Evolutionary conservation across 2,329 filamentous ascomycete species (phyloP), one percentile per base, ranked within the genome.

Genomic region (Aspergillus versicolor): DNA sequence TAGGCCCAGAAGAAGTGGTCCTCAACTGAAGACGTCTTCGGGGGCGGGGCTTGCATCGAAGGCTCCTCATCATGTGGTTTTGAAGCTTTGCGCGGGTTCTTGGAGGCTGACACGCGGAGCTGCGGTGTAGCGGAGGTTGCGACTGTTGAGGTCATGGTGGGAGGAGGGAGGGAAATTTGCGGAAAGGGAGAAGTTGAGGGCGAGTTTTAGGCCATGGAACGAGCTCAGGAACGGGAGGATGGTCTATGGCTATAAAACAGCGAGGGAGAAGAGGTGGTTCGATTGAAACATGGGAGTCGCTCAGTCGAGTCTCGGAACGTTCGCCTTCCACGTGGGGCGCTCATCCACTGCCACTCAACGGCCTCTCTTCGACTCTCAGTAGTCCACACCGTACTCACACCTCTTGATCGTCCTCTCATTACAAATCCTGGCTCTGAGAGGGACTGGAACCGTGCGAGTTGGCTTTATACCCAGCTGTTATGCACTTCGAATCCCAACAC

Each of bases 1-100:
- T 99, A 97, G 41, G 94, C 96, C 94, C 95, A 97, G 79, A 96
- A 96, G 82, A 97, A 97, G 73, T 87, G 83, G 61, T 87, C 77
- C 15, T 77, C 76, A 7, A 73, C 69, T 4, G 69, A 63, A 38
- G 71, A 70, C 32, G 62, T 53, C 44, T 70, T 65, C 34, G 72
- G 70, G 50, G 73, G 70, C 46, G 69, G 57, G 48, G 66, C 65
- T 65, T 66, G 65, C 45, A 61, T 44, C 13, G 67, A 62, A 17
- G 59, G 50, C 38, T 65, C 52, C 22, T 65, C 61, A 55, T 58
- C 50, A 17, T 56, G 27, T 44, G 52, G 48, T 38, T 63, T 57
- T 44, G 53, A 50, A 40, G 57, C 21, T 56, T 61, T 46, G 45
- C 65, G n/a, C 43, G 46, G 60, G 43, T 60, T 57, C 60, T 67